Percentiles rank a stretch among this genome's conserved stretches.
Evolutionary conservation across 495 filamentous ascomycete species (phyloP).

Genomic region (Penicillium robsamsonii): DNA sequence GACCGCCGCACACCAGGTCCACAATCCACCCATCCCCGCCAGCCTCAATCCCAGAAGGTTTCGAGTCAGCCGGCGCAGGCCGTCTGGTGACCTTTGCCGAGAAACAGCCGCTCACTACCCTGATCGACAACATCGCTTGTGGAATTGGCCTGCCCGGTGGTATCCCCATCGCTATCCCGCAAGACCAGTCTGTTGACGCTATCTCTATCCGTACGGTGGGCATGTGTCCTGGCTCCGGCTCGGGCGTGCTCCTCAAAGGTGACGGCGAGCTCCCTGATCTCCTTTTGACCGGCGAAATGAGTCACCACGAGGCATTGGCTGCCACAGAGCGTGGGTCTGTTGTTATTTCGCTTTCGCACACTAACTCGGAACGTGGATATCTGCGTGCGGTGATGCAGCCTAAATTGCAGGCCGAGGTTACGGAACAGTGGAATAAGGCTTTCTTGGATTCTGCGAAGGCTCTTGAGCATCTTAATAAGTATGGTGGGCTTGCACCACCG

Average conservation of each 20-base stretch:
- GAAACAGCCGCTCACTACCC: conserved; percentile 55
- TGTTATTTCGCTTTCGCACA: conserved; percentile 84
- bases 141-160: conserved; percentile 63
- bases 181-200: conserved; percentile 48
- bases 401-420: conserved; percentile 58
- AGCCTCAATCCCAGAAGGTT: conserved; percentile 46
- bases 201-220: conserved; percentile 58
- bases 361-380: conserved; percentile 85
- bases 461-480: conserved; percentile 30
- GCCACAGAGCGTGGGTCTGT: conserved; percentile 84
- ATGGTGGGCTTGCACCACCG: conserved; percentile 17
- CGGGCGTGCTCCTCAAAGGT: conserved; percentile 65
- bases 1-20: conserved; percentile 47
- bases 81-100: conserved; percentile 63
- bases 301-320: conserved; percentile 84
- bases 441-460: conserved; percentile 36
- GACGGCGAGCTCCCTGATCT: conserved; percentile 62
- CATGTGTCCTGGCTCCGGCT: conserved; percentile 85
- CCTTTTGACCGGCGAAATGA: conserved; percentile 88
- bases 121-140: conserved; percentile 61
- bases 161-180: conserved; percentile 68
- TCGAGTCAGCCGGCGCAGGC: conserved; percentile 74
- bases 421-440: conserved; percentile 50
- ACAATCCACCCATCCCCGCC: conserved; percentile 52
- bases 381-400: conserved; percentile 65